phyloP scores from a whole-genome alignment of 164 flowering plant genomes.

The Sedum album region DNA sequence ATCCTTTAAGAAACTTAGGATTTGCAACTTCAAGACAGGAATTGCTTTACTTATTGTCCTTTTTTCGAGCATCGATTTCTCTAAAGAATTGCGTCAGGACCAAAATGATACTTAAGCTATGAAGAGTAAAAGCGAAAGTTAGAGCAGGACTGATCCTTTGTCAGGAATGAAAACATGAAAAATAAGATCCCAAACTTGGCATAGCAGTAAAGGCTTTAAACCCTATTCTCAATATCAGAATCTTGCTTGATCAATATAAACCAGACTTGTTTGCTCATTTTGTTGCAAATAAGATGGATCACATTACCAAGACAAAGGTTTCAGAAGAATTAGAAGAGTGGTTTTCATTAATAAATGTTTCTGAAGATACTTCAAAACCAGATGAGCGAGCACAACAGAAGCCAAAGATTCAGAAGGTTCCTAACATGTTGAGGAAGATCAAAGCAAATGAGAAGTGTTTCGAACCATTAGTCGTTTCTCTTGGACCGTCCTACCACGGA shows the following conservation, averaged over 20 bases:
- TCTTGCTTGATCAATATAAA: neutral
- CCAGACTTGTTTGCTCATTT: neutral
- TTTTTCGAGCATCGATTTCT: too few relatives aligned
- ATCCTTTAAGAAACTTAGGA: too few relatives aligned
- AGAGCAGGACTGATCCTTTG: neutral
- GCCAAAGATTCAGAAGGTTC: neutral
- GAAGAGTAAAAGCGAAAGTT: too few relatives aligned
- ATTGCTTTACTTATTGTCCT: too few relatives aligned
- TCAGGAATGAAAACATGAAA: neutral
- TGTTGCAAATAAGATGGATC: neutral
- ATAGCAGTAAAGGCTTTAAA: neutral
- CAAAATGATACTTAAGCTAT: too few relatives aligned
- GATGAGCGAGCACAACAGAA: neutral
- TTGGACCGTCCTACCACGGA: slow-evolving; percentile 27
- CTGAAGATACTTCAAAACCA: neutral
- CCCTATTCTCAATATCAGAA: neutral
- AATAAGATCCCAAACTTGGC: neutral
- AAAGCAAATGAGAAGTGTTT: slow-evolving; percentile 3
- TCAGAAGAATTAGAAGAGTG: neutral
- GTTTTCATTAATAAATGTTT: neutral
- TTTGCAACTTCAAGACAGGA: neutral
- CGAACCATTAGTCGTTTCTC: slow-evolving; percentile 18
- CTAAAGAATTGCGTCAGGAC: too few relatives aligned
- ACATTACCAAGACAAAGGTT: neutral
- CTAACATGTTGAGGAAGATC: neutral